Evolutionary conservation across 2,329 filamentous ascomycete genomes (phyloP), one percentile per base, ranked within the genome.

Genomic region (Aspergillus pseudonomiae): DNA sequence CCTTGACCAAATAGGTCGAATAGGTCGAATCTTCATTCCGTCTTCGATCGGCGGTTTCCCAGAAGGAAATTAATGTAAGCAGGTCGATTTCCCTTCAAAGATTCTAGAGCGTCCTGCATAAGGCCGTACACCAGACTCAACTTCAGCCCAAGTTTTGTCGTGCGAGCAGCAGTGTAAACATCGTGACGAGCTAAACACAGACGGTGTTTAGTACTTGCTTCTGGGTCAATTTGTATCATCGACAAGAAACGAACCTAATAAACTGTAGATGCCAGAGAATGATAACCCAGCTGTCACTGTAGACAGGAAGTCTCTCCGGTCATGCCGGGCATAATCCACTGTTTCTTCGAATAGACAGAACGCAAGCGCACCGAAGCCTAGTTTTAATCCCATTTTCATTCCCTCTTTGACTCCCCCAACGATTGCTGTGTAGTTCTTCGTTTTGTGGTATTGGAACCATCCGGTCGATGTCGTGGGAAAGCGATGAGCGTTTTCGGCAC

Each of bases 371-470:
- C 94, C 94, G 53, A 90, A 81, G 5, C 87, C 87, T 6, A 96
- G 83, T 69, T 86, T 88, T 36, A 81, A 75, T 1, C 91, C 93
- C 84, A 95, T 92, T 68, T 86, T 88, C 57, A 92, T 71, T 0
- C 93, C 95, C 73, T 96, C 93, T 59, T 87, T 87, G 21, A 96
- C 81, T 0, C 91, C 94, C 6, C 91, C 91, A 26, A 91, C 85
- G 71, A 92, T 89, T 58, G 91, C 86, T 72, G 93, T 88, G 81
- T 99, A 98, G 79, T 97, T 98, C 79, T 98, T 98, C 75, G 89
- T 92, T 80, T 97, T 97, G 83, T 98, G 94, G 79, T 99, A 99
- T n/a, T 98, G 86, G 76, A 94, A 99, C 95, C 95, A 99, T 21
- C 93, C 94, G 2, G 89, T 88, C 30, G 92, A 89, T 1, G 89